A percentile compares a stretch with the other conserved stretches of the same genome.
phyloP scores from a whole-genome alignment of 2,329 filamentous ascomycete genomes.

The Fusarium lyarnte region DNA sequence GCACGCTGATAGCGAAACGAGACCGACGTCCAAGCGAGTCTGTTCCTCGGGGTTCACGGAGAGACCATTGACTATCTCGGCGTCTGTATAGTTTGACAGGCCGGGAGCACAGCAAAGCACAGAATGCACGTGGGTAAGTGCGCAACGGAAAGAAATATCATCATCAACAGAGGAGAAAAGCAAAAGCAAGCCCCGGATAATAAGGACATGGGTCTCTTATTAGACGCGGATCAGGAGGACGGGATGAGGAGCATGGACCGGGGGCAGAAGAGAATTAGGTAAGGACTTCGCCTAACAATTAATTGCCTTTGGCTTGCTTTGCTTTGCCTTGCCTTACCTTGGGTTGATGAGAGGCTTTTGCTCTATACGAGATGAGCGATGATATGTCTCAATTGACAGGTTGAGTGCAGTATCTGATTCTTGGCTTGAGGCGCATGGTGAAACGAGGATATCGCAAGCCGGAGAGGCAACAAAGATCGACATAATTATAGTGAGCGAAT shows the following conservation, averaged over 20 bases:
- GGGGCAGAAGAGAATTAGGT: conserved; percentile 1
- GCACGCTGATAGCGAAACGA: conserved; percentile 18
- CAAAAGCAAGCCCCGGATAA: not conserved
- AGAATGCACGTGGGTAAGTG: conserved; percentile 22
- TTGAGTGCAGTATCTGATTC: conserved; percentile 3
- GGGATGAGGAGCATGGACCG: conserved; percentile 23
- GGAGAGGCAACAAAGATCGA: not conserved
- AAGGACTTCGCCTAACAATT: not conserved
- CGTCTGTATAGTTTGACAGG: conserved; percentile 28
- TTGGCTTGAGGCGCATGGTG: conserved; percentile 5
- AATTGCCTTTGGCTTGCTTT: not conserved
- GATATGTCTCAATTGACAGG: conserved; percentile 22
- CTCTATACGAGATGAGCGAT: conserved; percentile 23
- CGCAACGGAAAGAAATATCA: not conserved
- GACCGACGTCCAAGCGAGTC: conserved; percentile 12
- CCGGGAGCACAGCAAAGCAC: not conserved
- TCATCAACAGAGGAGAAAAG: not conserved
- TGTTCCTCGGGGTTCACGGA: not conserved
- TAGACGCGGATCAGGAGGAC: conserved; percentile 34
- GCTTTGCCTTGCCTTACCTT: not conserved
- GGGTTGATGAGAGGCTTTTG: not conserved
- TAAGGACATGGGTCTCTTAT: conserved; percentile 30
- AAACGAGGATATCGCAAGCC: conserved; percentile 16
- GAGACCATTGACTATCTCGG: conserved; percentile 9
- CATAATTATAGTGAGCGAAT: conserved; percentile 4